Conservation (phyloP, 1,284 basidiomycete genomes). For the Austroboletus novae-zelandiae region DNA sequence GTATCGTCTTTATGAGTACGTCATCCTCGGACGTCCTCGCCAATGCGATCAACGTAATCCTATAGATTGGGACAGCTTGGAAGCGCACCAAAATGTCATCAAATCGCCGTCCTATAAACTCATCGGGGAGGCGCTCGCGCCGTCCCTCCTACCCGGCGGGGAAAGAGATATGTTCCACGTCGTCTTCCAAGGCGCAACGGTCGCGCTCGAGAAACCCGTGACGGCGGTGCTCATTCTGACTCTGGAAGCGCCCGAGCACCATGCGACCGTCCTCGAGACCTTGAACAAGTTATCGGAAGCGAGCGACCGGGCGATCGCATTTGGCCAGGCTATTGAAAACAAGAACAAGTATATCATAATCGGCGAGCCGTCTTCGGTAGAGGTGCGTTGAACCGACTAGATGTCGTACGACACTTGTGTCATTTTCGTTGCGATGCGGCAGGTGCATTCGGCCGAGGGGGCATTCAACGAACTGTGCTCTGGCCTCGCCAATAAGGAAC, state of each 20-base stretch:
- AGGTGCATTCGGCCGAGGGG: slow-evolving; percentile 3
- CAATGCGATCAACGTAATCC: background rate
- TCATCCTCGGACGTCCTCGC: background rate
- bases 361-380: slow-evolving; percentile 6
- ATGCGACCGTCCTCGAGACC: background rate
- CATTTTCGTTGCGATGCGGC: background rate
- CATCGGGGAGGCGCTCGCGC: background rate
- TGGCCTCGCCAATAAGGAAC: slow-evolving; percentile 4
- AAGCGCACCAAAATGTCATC: slow-evolving; percentile 4
- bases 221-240: slow-evolving; percentile 9
- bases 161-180: slow-evolving; percentile 3
- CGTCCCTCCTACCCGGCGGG: background rate
- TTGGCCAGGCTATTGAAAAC: slow-evolving; percentile 5
- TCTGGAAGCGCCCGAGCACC: slow-evolving; percentile 8
- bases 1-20: background rate
- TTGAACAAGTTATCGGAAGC: slow-evolving; percentile 1
- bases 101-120: background rate
- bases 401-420: background rate
- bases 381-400: slow-evolving; percentile 1
- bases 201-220: background rate
- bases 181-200: background rate
- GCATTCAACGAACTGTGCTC: background rate
- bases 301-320: slow-evolving; percentile 1
- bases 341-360: slow-evolving; percentile 4
- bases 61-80: slow-evolving; percentile 13